Conservation (phyloP, 2,329 filamentous ascomycete genomes). For the Leptoxyphium fumago region DNA sequence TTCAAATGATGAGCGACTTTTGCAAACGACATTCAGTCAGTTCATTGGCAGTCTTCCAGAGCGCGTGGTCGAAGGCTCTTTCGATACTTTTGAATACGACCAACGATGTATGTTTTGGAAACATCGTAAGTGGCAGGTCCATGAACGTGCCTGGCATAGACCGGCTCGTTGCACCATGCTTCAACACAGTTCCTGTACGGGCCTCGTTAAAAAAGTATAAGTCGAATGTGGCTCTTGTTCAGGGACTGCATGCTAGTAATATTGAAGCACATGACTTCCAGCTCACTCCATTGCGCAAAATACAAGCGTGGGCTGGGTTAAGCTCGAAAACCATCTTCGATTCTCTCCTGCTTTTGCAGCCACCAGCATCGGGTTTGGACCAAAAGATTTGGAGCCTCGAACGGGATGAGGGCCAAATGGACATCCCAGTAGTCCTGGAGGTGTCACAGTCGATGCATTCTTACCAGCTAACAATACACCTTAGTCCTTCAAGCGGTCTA, state of each 20-base stretch:
- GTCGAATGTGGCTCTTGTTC: constrained; percentile 44
- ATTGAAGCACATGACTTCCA: constrained; percentile 51
- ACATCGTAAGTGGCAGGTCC: constrained; percentile 66
- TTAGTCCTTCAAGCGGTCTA: not conserved
- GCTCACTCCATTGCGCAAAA: constrained; percentile 56
- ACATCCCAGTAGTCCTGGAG: constrained; percentile 65
- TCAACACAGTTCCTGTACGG: constrained; percentile 73
- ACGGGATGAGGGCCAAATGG: constrained; percentile 47
- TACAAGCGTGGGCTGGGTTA: constrained; percentile 40
- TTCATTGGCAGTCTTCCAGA: constrained; percentile 53
- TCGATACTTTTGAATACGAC: constrained; percentile 37
- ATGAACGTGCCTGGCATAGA: constrained; percentile 51
- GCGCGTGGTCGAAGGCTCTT: constrained; percentile 56
- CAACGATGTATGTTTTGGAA: constrained; percentile 69
- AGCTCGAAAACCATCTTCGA: constrained; percentile 49
- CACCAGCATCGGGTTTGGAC: constrained; percentile 33
- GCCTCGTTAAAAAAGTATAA: constrained; percentile 34
- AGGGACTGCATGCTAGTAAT: constrained; percentile 47
- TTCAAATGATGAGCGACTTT: constrained; percentile 30
- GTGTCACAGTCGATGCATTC: constrained; percentile 26
- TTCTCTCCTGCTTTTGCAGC: constrained; percentile 66
- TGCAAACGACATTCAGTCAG: constrained; percentile 39
- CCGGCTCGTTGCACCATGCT: constrained; percentile 70
- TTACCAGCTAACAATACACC: not conserved
- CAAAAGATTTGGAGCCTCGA: constrained; percentile 34